phyloP scores from a whole-genome alignment of 768 basidiomycete species.

The Rhizopogon sp. region DNA sequence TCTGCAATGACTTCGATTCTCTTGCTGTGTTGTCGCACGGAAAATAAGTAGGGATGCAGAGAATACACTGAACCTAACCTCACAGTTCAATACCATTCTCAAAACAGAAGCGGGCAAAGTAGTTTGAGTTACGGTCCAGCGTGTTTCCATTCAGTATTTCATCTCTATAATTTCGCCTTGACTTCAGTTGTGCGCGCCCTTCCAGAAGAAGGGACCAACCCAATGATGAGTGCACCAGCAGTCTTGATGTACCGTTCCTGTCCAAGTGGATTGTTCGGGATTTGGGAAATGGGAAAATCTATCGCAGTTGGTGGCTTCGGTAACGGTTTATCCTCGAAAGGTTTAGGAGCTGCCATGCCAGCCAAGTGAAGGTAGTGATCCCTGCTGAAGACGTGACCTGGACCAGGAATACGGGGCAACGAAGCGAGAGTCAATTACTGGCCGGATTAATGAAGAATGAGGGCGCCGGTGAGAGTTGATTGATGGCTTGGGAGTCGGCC shows the following conservation, averaged over 20 bases:
- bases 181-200: neutral
- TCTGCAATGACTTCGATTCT: conserved; percentile 90
- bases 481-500: neutral
- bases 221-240: conserved; percentile 73
- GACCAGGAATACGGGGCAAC: neutral
- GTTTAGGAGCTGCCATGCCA: neutral
- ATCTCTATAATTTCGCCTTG: conserved; percentile 44
- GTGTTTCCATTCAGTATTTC: conserved; percentile 94
- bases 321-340: neutral
- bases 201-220: conserved; percentile 36
- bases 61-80: conserved; percentile 7
- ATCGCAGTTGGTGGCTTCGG: neutral
- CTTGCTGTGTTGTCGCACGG: conserved; percentile 42
- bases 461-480: neutral
- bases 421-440: neutral
- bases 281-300: conserved; percentile 47
- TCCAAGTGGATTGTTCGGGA: conserved; percentile 64
- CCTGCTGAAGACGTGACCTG: neutral
- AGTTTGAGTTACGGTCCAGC: conserved; percentile 76
- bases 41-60: conserved; percentile 10
- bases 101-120: conserved; percentile 85
- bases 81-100: conserved; percentile 82
- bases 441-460: neutral
- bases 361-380: neutral
- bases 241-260: conserved; percentile 67